Evolutionary conservation across 1,284 basidiomycete species (phyloP).

Genomic region (Papiliotrema terrestris): DNA sequence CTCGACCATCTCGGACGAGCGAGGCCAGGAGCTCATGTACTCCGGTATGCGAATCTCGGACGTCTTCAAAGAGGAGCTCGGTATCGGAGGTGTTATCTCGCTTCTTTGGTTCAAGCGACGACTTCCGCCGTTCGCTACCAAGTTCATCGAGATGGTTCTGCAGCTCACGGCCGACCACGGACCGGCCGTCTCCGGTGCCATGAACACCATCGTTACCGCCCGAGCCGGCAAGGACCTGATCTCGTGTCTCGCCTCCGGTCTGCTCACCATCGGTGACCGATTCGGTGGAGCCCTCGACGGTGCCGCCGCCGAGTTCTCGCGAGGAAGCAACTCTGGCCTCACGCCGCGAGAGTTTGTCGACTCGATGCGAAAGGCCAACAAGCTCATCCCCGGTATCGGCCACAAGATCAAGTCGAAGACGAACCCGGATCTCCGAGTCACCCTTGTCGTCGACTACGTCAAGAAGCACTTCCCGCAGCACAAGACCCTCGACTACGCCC

Average conservation of each 20-base stretch:
- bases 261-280: conserved; percentile 94
- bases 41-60: conserved; percentile 99
- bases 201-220: conserved; percentile 99
- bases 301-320: conserved; percentile 92
- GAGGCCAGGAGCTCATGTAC: conserved; percentile 96
- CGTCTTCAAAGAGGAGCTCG: conserved; percentile 97
- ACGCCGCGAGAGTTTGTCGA: conserved; percentile 98
- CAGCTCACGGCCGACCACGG: conserved; percentile 99
- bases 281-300: conserved; percentile 99
- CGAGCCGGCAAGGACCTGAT: conserved; percentile 99
- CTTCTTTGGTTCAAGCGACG: conserved; percentile 98
- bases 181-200: conserved; percentile 83
- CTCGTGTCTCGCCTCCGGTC: conserved; percentile 91
- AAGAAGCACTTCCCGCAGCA: conserved; percentile 91
- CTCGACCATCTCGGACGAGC: conserved; percentile 99
- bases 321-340: conserved; percentile 82
- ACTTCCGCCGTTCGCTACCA: conserved; percentile 57
- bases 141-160: conserved; percentile 99
- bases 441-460: conserved; percentile 97
- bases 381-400: conserved; percentile 94
- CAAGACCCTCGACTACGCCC: conserved; percentile 91
- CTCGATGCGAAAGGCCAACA: conserved; percentile 90
- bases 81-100: conserved; percentile 93
- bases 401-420: conserved; percentile 99
- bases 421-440: conserved; percentile 94